Evolutionary conservation across 2,329 filamentous ascomycete species (phyloP), one percentile per base, ranked within the genome.

Genomic region (Moelleriella libera): DNA sequence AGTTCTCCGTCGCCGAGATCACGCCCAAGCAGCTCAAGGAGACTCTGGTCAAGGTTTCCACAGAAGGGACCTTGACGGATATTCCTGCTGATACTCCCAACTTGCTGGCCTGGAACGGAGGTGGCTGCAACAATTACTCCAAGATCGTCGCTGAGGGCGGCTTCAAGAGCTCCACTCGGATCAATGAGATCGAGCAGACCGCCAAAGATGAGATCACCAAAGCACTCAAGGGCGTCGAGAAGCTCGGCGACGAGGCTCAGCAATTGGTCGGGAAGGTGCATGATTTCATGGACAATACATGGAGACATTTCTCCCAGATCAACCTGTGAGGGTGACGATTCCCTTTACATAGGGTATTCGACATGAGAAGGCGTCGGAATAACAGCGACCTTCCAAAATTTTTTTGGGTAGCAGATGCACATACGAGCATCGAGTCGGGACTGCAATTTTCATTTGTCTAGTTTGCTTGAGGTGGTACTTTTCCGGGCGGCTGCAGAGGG

Each of bases 21-120:
- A 92, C 88, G 45, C 92, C 92, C 52, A 85, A 86, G 75, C 82
- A 95, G 78, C 78, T 98, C 60, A 98, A 98, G 86, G 75, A 81
- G 57, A 84, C 82, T 69, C 72, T 98, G 57, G 82, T 98, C 63
- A 74, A 76, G 57, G 80, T 97, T 57, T 87, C 84, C 57, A 97
- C 92, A 52, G 68, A 80, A 60, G 84, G 75, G 62, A 78, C 80
- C 55, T 82, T 98, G 48, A 75, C 74, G 56, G 88, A 94, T 59
- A 83, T 98, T 46, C 90, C 90, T 54, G 74, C 72, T 46, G 82
- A 86, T 65, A 98, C 94, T 57, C 81, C 82, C 65, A 98, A 98
- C 79, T 75, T 95, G 63, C 88, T 98, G 53, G 90, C 90, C 67
- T 98, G 89, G 90, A 98, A 98, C 79, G 92, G 94, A 64, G 94